These are phyloP conservation scores for Beverwykella pulmonaria DNA, from an alignment of 495 filamentous ascomycete species.

Conservation along the genomic window DNA sequence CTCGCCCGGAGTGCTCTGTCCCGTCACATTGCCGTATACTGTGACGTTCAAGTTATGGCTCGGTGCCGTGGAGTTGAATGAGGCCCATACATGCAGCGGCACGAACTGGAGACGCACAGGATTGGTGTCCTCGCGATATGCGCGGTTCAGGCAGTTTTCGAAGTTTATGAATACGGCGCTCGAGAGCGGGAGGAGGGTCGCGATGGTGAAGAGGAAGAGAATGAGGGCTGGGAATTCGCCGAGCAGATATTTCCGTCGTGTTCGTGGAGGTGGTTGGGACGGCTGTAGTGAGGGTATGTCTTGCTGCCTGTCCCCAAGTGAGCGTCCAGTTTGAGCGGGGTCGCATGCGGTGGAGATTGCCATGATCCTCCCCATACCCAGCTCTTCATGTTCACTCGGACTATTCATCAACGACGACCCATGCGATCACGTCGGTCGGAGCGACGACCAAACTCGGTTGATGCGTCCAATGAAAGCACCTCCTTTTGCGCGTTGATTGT, in stretches of 20 bases:
- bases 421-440: neutral
- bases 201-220: constrained; percentile 25
- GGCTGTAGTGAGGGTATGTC: constrained; percentile 26
- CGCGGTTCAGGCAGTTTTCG: constrained; percentile 76
- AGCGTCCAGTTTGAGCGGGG: neutral
- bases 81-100: constrained; percentile 70
- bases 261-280: constrained; percentile 19
- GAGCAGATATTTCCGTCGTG: constrained; percentile 26
- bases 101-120: constrained; percentile 75
- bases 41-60: constrained; percentile 74
- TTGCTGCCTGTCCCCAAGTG: constrained; percentile 1
- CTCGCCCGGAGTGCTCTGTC: constrained; percentile 51
- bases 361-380: neutral
- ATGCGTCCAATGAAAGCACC: neutral
- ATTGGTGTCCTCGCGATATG: constrained; percentile 41
- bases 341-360: neutral
- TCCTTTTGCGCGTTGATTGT: neutral
- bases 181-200: constrained; percentile 20
- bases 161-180: constrained; percentile 70
- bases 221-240: constrained; percentile 3
- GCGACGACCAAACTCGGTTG: neutral
- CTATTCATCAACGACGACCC: constrained; percentile 22
- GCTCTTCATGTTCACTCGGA: constrained; percentile 17
- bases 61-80: constrained; percentile 63
- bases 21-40: constrained; percentile 89